These are phyloP conservation scores for Fusarium redolens DNA, from an alignment of 2,329 filamentous ascomycete species.

Conservation along the genomic window DNA sequence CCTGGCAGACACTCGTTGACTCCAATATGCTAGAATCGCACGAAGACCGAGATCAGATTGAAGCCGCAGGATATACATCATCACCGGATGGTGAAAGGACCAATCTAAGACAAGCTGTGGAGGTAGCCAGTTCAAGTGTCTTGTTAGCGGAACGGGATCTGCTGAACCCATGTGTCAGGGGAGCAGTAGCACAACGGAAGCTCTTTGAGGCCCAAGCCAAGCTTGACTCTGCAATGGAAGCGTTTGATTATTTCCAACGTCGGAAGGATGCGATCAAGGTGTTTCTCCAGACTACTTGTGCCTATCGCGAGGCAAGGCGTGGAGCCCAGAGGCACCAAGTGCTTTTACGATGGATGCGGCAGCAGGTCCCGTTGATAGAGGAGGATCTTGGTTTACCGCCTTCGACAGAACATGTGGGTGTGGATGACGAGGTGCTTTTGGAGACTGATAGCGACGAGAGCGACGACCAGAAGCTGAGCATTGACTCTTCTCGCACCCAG, in stretches of 20 bases:
- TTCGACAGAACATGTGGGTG: background rate
- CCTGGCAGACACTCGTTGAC: conserved; percentile 29
- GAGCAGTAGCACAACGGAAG: conserved; percentile 12
- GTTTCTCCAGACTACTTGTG: conserved; percentile 12
- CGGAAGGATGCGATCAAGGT: conserved; percentile 16
- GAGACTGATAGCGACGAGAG: conserved; percentile 15
- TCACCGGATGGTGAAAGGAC: conserved; percentile 1
- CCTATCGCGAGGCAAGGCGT: conserved; percentile 24
- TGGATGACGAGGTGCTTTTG: background rate
- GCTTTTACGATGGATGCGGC: conserved; percentile 34
- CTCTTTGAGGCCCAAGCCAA: conserved; percentile 25
- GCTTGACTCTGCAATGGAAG: conserved; percentile 26
- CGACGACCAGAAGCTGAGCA: background rate
- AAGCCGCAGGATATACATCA: background rate
- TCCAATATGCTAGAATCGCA: conserved; percentile 10
- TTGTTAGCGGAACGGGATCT: conserved; percentile 36
- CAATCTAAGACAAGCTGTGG: conserved; percentile 19
- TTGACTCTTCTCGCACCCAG: background rate
- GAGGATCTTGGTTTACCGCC: conserved; percentile 18
- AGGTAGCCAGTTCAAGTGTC: conserved; percentile 26
- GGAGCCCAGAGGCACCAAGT: conserved; percentile 30
- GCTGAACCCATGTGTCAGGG: conserved; percentile 22
- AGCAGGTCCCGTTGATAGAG: conserved; percentile 35
- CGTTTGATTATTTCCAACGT: conserved; percentile 23
- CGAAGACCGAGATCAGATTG: conserved; percentile 20